phyloP scores from a whole-genome alignment of 31 red algal species.

The Porphyra umbilicalis region DNA sequence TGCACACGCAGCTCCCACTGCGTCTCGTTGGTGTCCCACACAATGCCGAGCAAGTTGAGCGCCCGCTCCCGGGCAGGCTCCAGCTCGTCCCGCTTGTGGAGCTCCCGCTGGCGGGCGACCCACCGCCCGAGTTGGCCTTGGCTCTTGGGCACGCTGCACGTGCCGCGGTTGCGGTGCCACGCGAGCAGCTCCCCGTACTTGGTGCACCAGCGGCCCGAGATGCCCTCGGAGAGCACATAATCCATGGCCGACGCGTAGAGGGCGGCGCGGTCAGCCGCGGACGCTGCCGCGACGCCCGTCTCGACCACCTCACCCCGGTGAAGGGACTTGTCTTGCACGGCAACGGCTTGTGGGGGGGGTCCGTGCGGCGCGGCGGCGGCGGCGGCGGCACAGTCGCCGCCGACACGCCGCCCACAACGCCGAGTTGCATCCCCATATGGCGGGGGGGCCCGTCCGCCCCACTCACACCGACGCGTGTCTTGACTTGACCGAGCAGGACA shows the following conservation, averaged over 20 bases:
- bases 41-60: constrained; percentile 61
- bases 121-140: constrained; percentile 70
- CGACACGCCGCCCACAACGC: not conserved
- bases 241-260: not conserved
- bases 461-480: not conserved
- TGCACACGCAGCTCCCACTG: constrained; percentile 69
- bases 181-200: constrained; percentile 44
- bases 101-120: constrained; percentile 72
- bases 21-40: constrained; percentile 63
- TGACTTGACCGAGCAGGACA: not conserved
- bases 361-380: not conserved
- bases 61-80: constrained; percentile 31
- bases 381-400: not conserved
- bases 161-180: constrained; percentile 36
- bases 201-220: constrained; percentile 33
- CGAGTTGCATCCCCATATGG: not conserved
- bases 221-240: not conserved
- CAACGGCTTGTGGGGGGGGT: not conserved
- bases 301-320: not conserved
- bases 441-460: too few species aligned
- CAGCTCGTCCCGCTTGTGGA: constrained; percentile 42
- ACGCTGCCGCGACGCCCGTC: not conserved
- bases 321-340: not conserved
- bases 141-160: constrained; percentile 65
- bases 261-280: not conserved